Evolutionary conservation across 257 asterid species (phyloP).

Genomic region (Solanum ossicruentum): DNA sequence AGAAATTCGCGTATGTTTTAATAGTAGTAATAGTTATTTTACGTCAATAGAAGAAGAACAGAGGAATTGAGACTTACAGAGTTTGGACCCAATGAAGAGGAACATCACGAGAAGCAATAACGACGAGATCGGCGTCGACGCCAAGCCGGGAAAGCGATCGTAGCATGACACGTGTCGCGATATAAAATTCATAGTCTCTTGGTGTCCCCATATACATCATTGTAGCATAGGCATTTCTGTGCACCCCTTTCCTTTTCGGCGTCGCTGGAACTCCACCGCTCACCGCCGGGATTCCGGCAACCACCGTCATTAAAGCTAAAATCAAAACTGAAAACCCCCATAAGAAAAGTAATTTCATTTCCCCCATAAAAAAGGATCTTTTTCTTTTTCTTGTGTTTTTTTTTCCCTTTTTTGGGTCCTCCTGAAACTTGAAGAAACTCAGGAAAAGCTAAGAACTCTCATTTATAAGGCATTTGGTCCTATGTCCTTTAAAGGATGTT

Average conservation of each 20-base stretch:
- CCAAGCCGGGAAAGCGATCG: constrained; percentile 40
- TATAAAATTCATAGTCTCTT: constrained; percentile 83
- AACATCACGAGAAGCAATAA: constrained; percentile 90
- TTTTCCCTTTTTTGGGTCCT: not conserved
- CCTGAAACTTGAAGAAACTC: not conserved
- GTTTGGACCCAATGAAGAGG: constrained; percentile 71
- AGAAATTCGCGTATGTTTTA: not conserved
- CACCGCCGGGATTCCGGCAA: not conserved
- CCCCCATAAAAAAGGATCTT: not conserved
- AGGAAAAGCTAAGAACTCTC: not conserved
- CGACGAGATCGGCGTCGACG: constrained; percentile 81
- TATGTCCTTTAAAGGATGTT: not conserved
- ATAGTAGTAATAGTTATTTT: not conserved
- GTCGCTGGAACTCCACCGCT: not conserved
- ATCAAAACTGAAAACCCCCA: constrained; percentile 2
- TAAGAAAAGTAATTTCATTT: not conserved
- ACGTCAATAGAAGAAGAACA: not conserved
- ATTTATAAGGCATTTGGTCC: not conserved
- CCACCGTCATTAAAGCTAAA: not conserved
- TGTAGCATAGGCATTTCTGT: constrained; percentile 72
- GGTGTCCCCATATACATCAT: constrained; percentile 99
- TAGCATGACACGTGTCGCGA: constrained; percentile 82
- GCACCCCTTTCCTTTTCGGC: not conserved
- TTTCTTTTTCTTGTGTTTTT: too few relatives aligned
- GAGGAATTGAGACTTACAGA: constrained; percentile 33